Base-by-base conservation (phyloP, 169 alveolate species). In the Plasmodium blacklocki region DNA sequence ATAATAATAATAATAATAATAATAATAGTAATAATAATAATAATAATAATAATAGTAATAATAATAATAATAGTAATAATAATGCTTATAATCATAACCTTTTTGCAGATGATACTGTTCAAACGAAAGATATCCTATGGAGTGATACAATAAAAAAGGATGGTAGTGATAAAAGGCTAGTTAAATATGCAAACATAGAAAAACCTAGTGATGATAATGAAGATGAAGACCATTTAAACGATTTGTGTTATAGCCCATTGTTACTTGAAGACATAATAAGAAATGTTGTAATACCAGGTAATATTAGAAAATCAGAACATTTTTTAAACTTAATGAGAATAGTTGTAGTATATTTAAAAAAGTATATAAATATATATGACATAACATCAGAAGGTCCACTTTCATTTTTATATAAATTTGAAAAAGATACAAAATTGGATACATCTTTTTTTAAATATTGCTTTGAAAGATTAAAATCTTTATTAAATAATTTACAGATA, bases 311-410 rank as follows among this genome's bases (percentile, higher is more conserved):
- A 60, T 99, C 99, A 11, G 98, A 97, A 78, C 99, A 97, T 68
- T 98, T 98, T 90, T 83, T 98, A 39, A 88, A 95, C 32, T 94
- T 97, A 60, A 85, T 97, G 94, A 96, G 98, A 85, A 91, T 95
- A 52, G 94, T 98, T 11, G 97, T 98, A 1, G 95, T 96, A n/a
- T 97, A 96, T 78, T 87, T 97, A 59, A 97, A 97, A 60, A 95
- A 96, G 52, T 97, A 97, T 85, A 92, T 96, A 26, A 95, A 95
- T 75, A 96, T 95, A 6, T 93, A 89, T 23, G 96, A 96, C 39
- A 94, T 97, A 58, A 93, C 95, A 89, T 94, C 98, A 19, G 98
- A 98, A 91, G 98, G 98, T 12, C 99, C 99, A 0, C 95, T 97
- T 23, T 94, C 97, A 62, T 96, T 97, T 80, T 73, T 97, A 43